Conservation (phyloP, 1,284 basidiomycete genomes). For the Cystobasidium slooffiae region DNA sequence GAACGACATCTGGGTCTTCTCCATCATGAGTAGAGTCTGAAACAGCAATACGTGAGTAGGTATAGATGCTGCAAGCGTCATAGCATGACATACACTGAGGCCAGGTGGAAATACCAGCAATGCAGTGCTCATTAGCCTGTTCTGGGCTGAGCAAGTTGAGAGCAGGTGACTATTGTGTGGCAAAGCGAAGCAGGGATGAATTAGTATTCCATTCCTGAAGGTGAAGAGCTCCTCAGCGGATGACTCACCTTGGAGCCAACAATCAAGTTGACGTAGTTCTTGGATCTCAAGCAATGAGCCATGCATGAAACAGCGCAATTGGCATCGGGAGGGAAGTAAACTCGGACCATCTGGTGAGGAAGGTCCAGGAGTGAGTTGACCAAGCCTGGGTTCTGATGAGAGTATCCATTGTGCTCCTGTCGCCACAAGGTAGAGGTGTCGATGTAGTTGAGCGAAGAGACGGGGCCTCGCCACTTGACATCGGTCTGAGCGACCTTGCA, state of each 20-base stretch:
- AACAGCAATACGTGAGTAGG: not conserved
- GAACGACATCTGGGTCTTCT: slow-evolving; percentile 61
- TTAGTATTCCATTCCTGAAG: too few species aligned
- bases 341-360: slow-evolving; percentile 72
- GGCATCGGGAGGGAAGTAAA: slow-evolving; percentile 87
- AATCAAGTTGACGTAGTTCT: slow-evolving; percentile 83
- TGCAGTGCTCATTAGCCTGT: slow-evolving; percentile 57
- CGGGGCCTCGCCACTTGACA: slow-evolving; percentile 72
- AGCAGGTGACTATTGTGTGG: slow-evolving; percentile 12
- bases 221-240: too few species aligned
- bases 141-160: slow-evolving; percentile 55
- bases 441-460: slow-evolving; percentile 79
- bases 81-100: slow-evolving; percentile 48
- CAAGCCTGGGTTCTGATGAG: slow-evolving; percentile 75
- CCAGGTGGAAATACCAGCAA: slow-evolving; percentile 59
- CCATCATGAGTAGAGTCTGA: slow-evolving; percentile 60
- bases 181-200: not conserved
- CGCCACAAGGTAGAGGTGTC: slow-evolving; percentile 82
- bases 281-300: slow-evolving; percentile 77
- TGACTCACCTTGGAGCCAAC: slow-evolving; percentile 72
- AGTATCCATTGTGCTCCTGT: slow-evolving; percentile 61
- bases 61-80: not conserved
- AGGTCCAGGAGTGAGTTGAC: slow-evolving; percentile 79
- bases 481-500: slow-evolving; percentile 62
- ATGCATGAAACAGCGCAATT: slow-evolving; percentile 78